Base-by-base conservation (phyloP, 176 grass and related monocot genomes). In the Rhynchospora breviuscula region DNA sequence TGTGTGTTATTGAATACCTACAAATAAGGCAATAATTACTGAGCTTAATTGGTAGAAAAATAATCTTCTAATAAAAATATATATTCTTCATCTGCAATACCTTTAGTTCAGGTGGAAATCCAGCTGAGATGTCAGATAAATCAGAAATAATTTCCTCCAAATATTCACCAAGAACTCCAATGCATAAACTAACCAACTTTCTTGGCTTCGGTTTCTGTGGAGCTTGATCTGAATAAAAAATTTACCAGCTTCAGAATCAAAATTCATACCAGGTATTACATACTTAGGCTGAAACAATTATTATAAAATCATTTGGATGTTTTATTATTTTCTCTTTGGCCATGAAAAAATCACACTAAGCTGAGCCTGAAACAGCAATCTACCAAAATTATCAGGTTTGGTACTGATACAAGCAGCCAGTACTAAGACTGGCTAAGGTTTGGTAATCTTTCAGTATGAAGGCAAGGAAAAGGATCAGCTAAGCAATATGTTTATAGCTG, bases 41-140 rank as follows among this genome's bases (percentile, higher is more conserved):
- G 67, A 10, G 43, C 15, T 71, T 46, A 9, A 71, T 47, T 47
- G 43, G 18, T 72, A 72, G 18, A 60, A 78, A 78, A 80, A 14
- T 61, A n/a, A 80, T 22, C 15, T 61, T 33, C 9, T 40, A 15
- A 33, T 10, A 61, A 21, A 31, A 61, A 49, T 13, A 23, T 48
- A 45, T 79, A 79, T 46, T 81, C 3, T 33, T 77, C 22, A 76
- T 77, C 23, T 79, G 11, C 29, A 33, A 33, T 93, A 99, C 96
- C 96, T 95, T 99, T 79, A 99, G 91, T 71, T 95, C 88, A 59
- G 96, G 80, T 54, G 96, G 93, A 91, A 99, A 90, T 59, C 73
- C 87, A 81, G 76, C 78, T 45, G 86, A 68, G 8, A 95, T 86
- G 70, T 99, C 96, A 57, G 88, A 86, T 67, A 95, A 91, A 93